Conservation (phyloP, 1,284 basidiomycete genomes). For the Tremellales sp. region DNA sequence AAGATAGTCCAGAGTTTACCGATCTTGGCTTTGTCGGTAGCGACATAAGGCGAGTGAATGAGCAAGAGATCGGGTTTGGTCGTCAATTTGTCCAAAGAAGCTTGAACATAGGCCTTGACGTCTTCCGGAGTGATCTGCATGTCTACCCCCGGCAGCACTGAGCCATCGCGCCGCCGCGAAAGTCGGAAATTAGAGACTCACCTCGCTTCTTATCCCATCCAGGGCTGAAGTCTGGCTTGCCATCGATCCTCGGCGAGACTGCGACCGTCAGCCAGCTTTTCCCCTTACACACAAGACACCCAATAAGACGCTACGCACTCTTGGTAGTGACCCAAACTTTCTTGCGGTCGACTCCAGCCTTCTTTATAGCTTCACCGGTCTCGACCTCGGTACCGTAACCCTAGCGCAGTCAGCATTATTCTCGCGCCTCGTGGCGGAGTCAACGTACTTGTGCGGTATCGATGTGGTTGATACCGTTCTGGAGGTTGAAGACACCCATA, state of each 20-base stretch:
- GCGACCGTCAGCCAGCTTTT: neutral
- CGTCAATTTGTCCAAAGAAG: slow-evolving; percentile 21
- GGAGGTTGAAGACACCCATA: slow-evolving; percentile 19
- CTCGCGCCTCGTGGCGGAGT: too few species aligned
- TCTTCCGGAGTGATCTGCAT: slow-evolving; percentile 56
- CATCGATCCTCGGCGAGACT: neutral
- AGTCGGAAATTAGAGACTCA: neutral
- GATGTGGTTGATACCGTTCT: slow-evolving; percentile 41
- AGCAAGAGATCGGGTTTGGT: slow-evolving; percentile 32
- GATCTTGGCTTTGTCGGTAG: slow-evolving; percentile 20
- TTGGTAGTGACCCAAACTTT: slow-evolving; percentile 58
- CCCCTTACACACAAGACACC: too few species aligned
- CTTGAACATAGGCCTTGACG: slow-evolving; percentile 21
- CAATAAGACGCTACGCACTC: too few species aligned
- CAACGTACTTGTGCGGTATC: slow-evolving; percentile 34
- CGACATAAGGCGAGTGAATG: slow-evolving; percentile 34
- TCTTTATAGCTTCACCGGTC: slow-evolving; percentile 47
- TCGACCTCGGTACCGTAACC: slow-evolving; percentile 47
- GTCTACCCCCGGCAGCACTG: neutral
- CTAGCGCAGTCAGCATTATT: neutral
- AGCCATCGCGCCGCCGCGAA: neutral
- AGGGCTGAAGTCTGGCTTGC: neutral
- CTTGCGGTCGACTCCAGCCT: slow-evolving; percentile 47
- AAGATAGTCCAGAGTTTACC: slow-evolving; percentile 30
- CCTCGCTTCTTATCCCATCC: neutral